A percentile compares a stretch with the other conserved stretches of the same genome.
phyloP scores from a whole-genome alignment of 2,329 filamentous ascomycete genomes.

The Pseudopyrenochaeta lycopersici region DNA sequence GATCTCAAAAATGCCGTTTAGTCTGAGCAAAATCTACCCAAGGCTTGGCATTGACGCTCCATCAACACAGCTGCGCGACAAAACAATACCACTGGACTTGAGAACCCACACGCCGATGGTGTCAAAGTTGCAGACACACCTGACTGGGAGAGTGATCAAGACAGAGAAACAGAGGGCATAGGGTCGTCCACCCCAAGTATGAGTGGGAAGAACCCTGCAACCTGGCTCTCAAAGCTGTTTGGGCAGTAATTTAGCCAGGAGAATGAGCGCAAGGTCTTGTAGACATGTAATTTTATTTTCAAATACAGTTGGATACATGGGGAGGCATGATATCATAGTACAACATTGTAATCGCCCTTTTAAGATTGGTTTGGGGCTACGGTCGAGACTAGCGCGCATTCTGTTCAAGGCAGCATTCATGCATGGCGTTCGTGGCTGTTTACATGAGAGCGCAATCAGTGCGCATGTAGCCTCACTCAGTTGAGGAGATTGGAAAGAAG shows the following conservation, averaged over 20 bases:
- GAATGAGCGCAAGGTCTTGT: not conserved
- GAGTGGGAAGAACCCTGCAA: constrained; percentile 39
- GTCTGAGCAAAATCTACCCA: constrained; percentile 10
- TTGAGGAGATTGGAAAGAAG: too few relatives aligned
- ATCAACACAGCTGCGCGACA: constrained; percentile 26
- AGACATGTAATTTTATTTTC: not conserved
- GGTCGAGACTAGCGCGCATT: constrained; percentile 2
- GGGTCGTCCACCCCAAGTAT: constrained; percentile 35
- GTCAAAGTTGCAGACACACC: too few relatives aligned
- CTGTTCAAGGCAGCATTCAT: constrained; percentile 11
- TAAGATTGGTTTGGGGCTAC: not conserved
- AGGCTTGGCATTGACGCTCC: constrained; percentile 21
- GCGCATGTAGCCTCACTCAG: too few relatives aligned
- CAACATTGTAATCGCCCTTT: not conserved
- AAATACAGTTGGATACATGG: constrained; percentile 1
- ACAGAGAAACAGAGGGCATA: constrained; percentile 27
- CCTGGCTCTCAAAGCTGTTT: constrained; percentile 44
- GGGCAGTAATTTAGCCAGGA: constrained; percentile 16
- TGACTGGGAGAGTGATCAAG: not conserved
- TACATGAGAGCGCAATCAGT: not conserved
- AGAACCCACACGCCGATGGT: not conserved
- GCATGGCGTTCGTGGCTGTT: constrained; percentile 14
- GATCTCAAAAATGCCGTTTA: constrained; percentile 16
- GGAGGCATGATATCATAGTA: not conserved
- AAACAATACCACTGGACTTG: constrained; percentile 16